These are phyloP conservation scores for Claviceps sp. DNA, from an alignment of 2,329 filamentous ascomycete genomes.

Conservation along the genomic window DNA sequence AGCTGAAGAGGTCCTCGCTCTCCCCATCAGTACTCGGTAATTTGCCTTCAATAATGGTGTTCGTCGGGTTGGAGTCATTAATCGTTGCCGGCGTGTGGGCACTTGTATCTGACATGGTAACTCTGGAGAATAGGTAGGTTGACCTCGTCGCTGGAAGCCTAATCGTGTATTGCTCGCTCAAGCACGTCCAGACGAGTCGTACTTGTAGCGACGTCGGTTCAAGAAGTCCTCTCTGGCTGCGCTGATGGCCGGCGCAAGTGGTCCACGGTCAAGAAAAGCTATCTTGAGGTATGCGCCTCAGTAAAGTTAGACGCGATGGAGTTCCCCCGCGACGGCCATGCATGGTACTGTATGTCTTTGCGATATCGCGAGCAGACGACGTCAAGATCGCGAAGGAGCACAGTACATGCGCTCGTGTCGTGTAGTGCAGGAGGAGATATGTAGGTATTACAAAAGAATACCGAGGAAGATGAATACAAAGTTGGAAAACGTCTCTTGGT, in stretches of 20 bases:
- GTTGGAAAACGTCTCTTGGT: neutral
- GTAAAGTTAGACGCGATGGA: neutral
- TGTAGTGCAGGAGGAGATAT: neutral
- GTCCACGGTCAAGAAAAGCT: constrained; percentile 1
- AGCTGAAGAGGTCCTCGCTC: constrained; percentile 55
- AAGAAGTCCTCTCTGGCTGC: neutral
- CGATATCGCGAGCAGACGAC: neutral
- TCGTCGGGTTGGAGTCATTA: neutral
- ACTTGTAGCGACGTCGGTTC: too few relatives aligned
- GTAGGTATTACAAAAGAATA: too few relatives aligned
- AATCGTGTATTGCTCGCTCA: neutral
- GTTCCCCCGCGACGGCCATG: constrained; percentile 1
- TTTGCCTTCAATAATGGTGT: constrained; percentile 12
- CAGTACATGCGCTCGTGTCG: neutral
- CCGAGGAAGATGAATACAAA: neutral
- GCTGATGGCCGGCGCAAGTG: neutral
- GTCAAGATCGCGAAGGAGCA: neutral
- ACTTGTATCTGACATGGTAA: constrained; percentile 2
- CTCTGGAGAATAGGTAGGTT: neutral
- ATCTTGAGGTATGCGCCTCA: constrained; percentile 3
- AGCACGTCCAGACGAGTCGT: neutral
- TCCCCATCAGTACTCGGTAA: constrained; percentile 13
- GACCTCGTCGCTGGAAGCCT: neutral
- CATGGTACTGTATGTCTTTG: constrained; percentile 4
- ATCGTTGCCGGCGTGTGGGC: neutral